Evolutionary conservation across 495 filamentous ascomycete species (phyloP).

Genomic region (Parmelia sp.): DNA sequence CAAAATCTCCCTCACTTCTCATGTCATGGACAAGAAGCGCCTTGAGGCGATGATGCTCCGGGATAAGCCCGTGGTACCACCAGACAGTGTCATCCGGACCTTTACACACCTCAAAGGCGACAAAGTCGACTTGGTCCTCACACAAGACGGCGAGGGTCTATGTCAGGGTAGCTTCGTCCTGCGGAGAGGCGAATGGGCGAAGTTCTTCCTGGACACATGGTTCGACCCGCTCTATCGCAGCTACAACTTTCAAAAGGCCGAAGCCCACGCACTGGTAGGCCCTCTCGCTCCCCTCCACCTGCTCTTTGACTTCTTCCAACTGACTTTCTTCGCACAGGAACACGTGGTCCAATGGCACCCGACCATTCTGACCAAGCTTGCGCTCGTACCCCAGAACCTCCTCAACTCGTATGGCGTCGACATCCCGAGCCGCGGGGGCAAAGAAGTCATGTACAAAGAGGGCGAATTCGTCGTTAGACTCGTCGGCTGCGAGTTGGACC

Average conservation of each 20-base stretch:
- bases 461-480: constrained; percentile 82
- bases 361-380: constrained; percentile 86
- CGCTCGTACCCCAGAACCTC: constrained; percentile 71
- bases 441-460: constrained; percentile 53
- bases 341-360: constrained; percentile 97
- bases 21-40: constrained; percentile 58
- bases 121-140: constrained; percentile 74
- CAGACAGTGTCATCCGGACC: constrained; percentile 94
- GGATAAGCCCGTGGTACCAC: constrained; percentile 82
- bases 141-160: constrained; percentile 80
- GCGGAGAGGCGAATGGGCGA: constrained; percentile 78
- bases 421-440: constrained; percentile 38
- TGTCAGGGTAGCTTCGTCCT: constrained; percentile 72
- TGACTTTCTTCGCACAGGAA: constrained; percentile 46
- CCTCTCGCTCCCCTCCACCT: background rate
- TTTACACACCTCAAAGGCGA: constrained; percentile 71
- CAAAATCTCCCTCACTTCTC: constrained; percentile 55
- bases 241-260: constrained; percentile 94
- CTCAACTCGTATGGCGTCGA: constrained; percentile 70
- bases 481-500: constrained; percentile 55
- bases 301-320: background rate
- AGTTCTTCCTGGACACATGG: constrained; percentile 92
- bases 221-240: constrained; percentile 87
- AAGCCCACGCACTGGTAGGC: constrained; percentile 82
- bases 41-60: constrained; percentile 79